Conservation (phyloP, 2,329 filamentous ascomycete species). For the Fusarium solani-melongenae region DNA sequence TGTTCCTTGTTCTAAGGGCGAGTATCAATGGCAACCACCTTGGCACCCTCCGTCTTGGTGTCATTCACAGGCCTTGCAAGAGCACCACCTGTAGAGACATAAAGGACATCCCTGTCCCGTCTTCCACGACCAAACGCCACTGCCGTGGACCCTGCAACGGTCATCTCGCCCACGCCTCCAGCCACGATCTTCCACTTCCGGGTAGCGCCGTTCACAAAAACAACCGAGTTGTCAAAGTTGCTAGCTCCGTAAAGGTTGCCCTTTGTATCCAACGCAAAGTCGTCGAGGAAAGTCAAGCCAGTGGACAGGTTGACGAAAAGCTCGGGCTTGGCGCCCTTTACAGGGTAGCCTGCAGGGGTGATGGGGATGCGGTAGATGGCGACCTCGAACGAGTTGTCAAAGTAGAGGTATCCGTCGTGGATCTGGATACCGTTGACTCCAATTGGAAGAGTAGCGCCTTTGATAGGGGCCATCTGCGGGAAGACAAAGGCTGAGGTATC, state of each 20-base stretch:
- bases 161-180: conserved; percentile 21
- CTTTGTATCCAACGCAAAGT: conserved; percentile 31
- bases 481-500: conserved; percentile 21
- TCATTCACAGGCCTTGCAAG: conserved; percentile 29
- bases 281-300: conserved; percentile 27
- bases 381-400: conserved; percentile 20
- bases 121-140: conserved; percentile 29
- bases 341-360: conserved; percentile 14
- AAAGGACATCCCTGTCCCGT: conserved; percentile 18
- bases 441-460: conserved; percentile 4
- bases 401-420: conserved; percentile 26
- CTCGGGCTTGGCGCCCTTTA: conserved; percentile 29
- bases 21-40: conserved; percentile 31
- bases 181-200: conserved; percentile 24
- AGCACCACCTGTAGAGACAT: conserved; percentile 28
- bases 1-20: background rate
- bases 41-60: conserved; percentile 29
- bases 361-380: conserved; percentile 31
- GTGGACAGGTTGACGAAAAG: conserved; percentile 31
- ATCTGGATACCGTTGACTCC: conserved; percentile 36
- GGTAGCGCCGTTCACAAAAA: conserved; percentile 23
- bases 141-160: conserved; percentile 36
- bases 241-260: conserved; percentile 36
- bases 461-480: conserved; percentile 14
- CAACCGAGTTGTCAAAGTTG: conserved; percentile 37